Percentiles rank a stretch among this genome's conserved stretches.
These are phyloP conservation scores for Rubia yunnanensis DNA, from an alignment of 257 asterid genomes.

Conservation along the genomic window DNA sequence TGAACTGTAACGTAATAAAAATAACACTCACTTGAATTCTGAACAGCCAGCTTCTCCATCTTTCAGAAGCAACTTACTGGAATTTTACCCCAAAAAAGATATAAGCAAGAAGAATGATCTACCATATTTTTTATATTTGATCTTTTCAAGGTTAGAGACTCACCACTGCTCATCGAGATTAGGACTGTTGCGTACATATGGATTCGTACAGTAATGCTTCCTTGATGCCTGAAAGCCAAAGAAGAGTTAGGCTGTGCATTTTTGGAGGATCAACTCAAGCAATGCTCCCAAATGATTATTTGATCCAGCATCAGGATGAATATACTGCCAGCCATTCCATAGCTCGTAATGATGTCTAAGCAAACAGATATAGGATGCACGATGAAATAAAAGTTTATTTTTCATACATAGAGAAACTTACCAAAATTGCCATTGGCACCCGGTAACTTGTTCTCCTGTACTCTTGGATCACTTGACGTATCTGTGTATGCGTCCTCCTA, in stretches of 20 bases:
- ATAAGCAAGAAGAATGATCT: constrained; percentile 29
- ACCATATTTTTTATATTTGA: constrained; percentile 12
- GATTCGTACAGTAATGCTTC: constrained; percentile 80
- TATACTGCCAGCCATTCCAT: neutral
- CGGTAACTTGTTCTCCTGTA: constrained; percentile 79
- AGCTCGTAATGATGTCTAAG: neutral
- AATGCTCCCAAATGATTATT: neutral
- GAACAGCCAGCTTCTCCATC: constrained; percentile 51
- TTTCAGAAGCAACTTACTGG: constrained; percentile 78
- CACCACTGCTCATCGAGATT: constrained; percentile 89
- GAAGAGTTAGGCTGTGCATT: neutral
- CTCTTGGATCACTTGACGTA: constrained; percentile 81
- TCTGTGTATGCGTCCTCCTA: constrained; percentile 94
- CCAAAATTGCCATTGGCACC: constrained; percentile 87
- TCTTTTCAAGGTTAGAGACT: constrained; percentile 14
- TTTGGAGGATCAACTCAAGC: neutral
- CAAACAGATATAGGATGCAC: neutral
- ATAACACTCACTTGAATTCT: constrained; percentile 66
- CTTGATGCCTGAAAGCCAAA: constrained; percentile 67
- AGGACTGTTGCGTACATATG: constrained; percentile 46
- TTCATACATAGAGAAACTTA: constrained; percentile 24
- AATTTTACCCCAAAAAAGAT: constrained; percentile 19
- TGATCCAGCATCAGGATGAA: no score
- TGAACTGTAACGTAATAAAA: constrained; percentile 3
- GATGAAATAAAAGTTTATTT: constrained; percentile 1